Conservation (phyloP, 148 eudicot species). For the Bassia scoparia region DNA sequence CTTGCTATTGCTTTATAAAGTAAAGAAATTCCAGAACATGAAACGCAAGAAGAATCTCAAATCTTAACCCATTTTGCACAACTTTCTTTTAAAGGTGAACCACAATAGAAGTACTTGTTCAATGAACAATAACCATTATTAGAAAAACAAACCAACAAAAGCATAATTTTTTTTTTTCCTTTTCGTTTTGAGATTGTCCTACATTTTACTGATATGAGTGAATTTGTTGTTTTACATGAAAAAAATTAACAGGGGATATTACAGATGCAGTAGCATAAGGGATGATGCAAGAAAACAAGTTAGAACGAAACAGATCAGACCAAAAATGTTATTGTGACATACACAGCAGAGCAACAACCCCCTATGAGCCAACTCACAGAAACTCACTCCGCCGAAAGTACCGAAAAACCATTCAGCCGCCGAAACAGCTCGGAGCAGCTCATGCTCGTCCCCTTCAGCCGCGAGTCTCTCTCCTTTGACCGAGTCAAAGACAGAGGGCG, state of each 20-base stretch:
- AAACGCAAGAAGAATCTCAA: conserved; percentile 15
- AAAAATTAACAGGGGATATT: conserved; percentile 62
- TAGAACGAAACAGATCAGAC: conserved; percentile 73
- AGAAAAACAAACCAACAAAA: conserved; percentile 26
- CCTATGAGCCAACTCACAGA: conserved; percentile 78
- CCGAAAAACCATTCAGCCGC: conserved; percentile 51
- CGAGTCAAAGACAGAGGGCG: conserved; percentile 39
- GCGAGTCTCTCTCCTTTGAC: conserved; percentile 39
- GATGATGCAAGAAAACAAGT: conserved; percentile 89
- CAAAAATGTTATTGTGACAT: conserved; percentile 81
- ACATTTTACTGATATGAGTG: background rate
- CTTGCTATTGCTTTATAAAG: conserved; percentile 13
- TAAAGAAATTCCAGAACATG: background rate
- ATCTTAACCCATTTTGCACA: conserved; percentile 18
- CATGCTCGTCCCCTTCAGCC: conserved; percentile 28
- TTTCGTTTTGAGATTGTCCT: background rate
- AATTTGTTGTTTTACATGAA: conserved; percentile 7
- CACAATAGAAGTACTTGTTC: conserved; percentile 1
- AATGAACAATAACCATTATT: conserved; percentile 11
- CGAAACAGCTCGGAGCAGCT: conserved; percentile 25
- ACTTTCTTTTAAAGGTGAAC: conserved; percentile 21
- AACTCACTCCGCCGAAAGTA: conserved; percentile 77
- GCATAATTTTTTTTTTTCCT: background rate
- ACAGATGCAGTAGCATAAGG: conserved; percentile 82
- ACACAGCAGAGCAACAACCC: conserved; percentile 84